Evolutionary conservation across 768 basidiomycete genomes (phyloP).

Genomic region (Hygrocybe coccinea): DNA sequence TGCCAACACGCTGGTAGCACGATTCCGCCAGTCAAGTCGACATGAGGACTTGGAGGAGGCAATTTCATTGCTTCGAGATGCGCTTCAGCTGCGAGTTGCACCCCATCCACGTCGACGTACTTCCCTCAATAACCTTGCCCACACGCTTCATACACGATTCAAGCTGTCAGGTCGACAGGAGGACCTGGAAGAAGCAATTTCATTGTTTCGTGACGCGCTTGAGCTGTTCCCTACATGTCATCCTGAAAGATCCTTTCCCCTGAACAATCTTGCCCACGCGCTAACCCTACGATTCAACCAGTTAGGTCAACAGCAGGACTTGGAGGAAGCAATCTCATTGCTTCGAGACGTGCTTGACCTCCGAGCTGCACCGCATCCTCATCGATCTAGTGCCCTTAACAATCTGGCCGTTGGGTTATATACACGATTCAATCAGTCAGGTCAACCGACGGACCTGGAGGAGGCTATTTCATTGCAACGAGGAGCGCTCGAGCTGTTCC

Average conservation of each 20-base stretch:
- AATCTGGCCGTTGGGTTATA: constrained; percentile 15
- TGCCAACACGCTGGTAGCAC: constrained; percentile 18
- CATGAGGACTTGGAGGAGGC: constrained; percentile 22
- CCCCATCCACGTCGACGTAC: not conserved
- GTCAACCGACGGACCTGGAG: constrained; percentile 10
- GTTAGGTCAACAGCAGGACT: constrained; percentile 5
- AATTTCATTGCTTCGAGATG: constrained; percentile 9
- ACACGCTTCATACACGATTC: not conserved
- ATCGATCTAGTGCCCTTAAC: constrained; percentile 11
- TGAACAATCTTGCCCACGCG: constrained; percentile 16
- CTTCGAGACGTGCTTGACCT: constrained; percentile 11
- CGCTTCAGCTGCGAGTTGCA: not conserved
- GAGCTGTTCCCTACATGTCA: constrained; percentile 10
- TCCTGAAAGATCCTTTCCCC: constrained; percentile 8
- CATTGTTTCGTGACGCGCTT: constrained; percentile 10
- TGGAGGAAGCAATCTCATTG: constrained; percentile 5
- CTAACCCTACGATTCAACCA: constrained; percentile 15
- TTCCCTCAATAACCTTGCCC: not conserved
- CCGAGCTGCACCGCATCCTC: constrained; percentile 10
- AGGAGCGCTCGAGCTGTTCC: constrained; percentile 1
- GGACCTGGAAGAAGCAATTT: constrained; percentile 13
- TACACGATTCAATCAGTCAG: constrained; percentile 2
- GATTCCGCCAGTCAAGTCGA: constrained; percentile 14
- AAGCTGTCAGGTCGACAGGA: not conserved
- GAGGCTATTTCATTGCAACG: constrained; percentile 7